A percentile compares a stretch with the other conserved stretches of the same genome.
Conservation (phyloP, 148 eudicot genomes). For the Vaccinium myrtillus region DNA sequence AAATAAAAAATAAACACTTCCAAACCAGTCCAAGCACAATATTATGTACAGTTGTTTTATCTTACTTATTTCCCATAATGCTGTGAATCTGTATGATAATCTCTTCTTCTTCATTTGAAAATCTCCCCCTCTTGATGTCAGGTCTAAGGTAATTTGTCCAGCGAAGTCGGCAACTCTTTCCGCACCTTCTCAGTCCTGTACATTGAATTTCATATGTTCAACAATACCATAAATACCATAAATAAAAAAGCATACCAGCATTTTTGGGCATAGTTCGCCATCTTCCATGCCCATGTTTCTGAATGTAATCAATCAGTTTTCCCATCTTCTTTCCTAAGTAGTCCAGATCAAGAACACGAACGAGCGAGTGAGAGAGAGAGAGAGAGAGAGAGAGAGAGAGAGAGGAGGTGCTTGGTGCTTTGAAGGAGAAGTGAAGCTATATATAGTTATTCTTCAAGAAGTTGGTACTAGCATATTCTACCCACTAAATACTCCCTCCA, state of each 20-base stretch:
- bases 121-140: background rate
- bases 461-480: too few species aligned
- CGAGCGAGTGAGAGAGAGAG: background rate
- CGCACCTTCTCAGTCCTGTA: background rate
- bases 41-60: too few species aligned
- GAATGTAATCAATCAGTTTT: too few species aligned
- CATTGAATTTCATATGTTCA: background rate
- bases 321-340: background rate
- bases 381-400: background rate
- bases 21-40: too few species aligned
- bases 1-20: too few species aligned
- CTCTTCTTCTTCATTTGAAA: background rate
- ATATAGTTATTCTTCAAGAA: background rate
- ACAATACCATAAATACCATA: too few species aligned
- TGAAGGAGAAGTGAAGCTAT: background rate
- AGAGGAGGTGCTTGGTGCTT: background rate
- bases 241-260: background rate
- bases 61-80: background rate
- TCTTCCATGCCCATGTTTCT: background rate
- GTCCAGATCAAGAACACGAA: background rate
- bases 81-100: background rate
- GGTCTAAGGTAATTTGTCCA: background rate
- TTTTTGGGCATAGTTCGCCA: background rate
- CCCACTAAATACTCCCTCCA: too few species aligned
- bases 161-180: slow-evolving; percentile 1